Percentiles rank a stretch among this genome's conserved stretches.
phyloP scores from a whole-genome alignment of 139 green algal genomes.

The Gonium pectorale region DNA sequence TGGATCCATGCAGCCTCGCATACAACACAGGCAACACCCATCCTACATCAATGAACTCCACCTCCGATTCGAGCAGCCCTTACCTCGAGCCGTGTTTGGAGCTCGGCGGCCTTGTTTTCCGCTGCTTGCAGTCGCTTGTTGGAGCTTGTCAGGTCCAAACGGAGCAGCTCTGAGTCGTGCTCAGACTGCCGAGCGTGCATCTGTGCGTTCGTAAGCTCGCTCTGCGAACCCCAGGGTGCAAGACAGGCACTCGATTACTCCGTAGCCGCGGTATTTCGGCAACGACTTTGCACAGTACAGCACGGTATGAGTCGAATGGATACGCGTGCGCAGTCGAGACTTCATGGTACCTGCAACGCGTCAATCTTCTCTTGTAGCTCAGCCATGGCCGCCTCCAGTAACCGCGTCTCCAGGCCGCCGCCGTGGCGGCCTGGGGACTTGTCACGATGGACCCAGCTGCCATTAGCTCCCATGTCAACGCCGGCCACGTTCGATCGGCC shows the following conservation, averaged over 20 bases:
- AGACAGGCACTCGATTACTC: no score
- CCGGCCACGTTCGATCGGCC: no score
- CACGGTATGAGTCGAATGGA: background rate
- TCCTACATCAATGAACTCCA: no score
- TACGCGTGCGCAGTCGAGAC: background rate
- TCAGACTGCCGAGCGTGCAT: background rate
- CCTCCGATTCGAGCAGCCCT: no score
- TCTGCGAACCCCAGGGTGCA: no score
- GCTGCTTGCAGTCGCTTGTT: background rate
- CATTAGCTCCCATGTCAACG: no score
- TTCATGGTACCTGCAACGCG: background rate
- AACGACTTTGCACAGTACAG: no score
- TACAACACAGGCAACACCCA: no score
- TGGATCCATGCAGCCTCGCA: no score
- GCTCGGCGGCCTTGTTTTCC: background rate
- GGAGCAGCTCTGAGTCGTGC: constrained; percentile 4
- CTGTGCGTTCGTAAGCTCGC: background rate
- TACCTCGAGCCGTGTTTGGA: background rate
- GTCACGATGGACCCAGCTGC: no score
- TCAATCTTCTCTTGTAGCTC: constrained; percentile 1
- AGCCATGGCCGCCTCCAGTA: background rate
- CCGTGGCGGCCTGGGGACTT: no score
- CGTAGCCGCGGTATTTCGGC: no score
- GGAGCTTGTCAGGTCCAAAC: background rate
- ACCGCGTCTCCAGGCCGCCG: background rate